Conservation (phyloP, 2,329 filamentous ascomycete genomes). For the Penicillium sp. region DNA sequence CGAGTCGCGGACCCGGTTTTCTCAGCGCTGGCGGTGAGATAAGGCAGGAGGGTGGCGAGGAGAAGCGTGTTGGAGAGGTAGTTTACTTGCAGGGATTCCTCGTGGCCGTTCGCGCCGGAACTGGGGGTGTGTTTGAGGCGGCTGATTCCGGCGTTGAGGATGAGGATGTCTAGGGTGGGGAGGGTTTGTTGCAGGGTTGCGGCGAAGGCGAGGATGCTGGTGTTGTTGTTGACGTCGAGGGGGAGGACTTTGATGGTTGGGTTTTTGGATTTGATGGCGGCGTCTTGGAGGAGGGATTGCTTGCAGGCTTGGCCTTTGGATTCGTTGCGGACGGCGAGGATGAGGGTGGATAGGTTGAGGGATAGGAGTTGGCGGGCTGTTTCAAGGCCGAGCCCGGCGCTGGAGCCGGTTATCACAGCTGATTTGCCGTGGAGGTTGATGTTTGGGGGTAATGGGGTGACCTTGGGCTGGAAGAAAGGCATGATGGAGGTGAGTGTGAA, state of each 20-base stretch:
- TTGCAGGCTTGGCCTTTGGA: slow-evolving; percentile 23
- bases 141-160: slow-evolving; percentile 29
- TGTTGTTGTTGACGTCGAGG: slow-evolving; percentile 22
- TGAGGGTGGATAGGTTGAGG: slow-evolving; percentile 22
- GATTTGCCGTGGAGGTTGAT: slow-evolving; percentile 27
- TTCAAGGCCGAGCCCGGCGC: slow-evolving; percentile 30
- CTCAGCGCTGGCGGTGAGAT: slow-evolving; percentile 28
- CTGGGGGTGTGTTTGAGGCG: slow-evolving; percentile 19
- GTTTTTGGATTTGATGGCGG: slow-evolving; percentile 4
- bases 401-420: slow-evolving; percentile 31
- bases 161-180: slow-evolving; percentile 19
- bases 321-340: slow-evolving; percentile 28
- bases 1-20: slow-evolving; percentile 13
- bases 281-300: slow-evolving; percentile 5
- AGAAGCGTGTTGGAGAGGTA: slow-evolving; percentile 32
- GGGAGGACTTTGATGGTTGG: slow-evolving; percentile 19
- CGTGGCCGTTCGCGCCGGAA: slow-evolving; percentile 35
- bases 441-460: slow-evolving; percentile 8
- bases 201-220: slow-evolving; percentile 24
- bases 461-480: slow-evolving; percentile 3
- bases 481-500: neutral
- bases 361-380: slow-evolving; percentile 26
- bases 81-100: slow-evolving; percentile 42
- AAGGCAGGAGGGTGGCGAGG: slow-evolving; percentile 27
- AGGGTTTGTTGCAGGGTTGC: slow-evolving; percentile 18